These are phyloP conservation scores for Leccinum subfulvum DNA, from an alignment of 1,284 basidiomycete species.

Conservation along the genomic window DNA sequence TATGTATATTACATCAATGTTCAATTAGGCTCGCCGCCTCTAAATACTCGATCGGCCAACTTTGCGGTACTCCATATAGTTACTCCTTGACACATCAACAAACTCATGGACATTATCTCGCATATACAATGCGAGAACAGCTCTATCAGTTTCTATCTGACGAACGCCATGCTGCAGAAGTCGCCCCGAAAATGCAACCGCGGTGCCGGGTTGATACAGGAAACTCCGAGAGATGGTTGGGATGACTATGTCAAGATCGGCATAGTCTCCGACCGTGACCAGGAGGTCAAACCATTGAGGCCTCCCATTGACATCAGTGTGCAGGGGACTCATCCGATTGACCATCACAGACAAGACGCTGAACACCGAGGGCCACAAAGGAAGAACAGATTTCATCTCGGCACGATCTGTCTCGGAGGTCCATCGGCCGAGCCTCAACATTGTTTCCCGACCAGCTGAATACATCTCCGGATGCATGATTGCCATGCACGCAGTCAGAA, in stretches of 20 bases:
- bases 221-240: not conserved
- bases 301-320: not conserved
- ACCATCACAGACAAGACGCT: not conserved
- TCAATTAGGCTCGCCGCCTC: too few relatives aligned
- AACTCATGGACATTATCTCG: not conserved
- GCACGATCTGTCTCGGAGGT: not conserved
- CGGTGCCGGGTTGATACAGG: not conserved
- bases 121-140: not conserved
- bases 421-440: not conserved
- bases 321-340: not conserved
- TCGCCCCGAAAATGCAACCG: not conserved
- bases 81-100: not conserved
- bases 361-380: not conserved
- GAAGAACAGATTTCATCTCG: not conserved
- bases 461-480: not conserved
- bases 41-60: not conserved
- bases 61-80: not conserved
- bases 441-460: not conserved
- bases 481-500: not conserved
- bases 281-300: not conserved
- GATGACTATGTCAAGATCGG: not conserved
- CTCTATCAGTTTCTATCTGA: not conserved
- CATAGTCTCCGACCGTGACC: not conserved
- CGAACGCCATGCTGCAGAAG: not conserved
- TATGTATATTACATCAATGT: too few relatives aligned